Evolutionary conservation across 1,139 yeast genomes (phyloP).

Genomic region (Protomyces gravidus): DNA sequence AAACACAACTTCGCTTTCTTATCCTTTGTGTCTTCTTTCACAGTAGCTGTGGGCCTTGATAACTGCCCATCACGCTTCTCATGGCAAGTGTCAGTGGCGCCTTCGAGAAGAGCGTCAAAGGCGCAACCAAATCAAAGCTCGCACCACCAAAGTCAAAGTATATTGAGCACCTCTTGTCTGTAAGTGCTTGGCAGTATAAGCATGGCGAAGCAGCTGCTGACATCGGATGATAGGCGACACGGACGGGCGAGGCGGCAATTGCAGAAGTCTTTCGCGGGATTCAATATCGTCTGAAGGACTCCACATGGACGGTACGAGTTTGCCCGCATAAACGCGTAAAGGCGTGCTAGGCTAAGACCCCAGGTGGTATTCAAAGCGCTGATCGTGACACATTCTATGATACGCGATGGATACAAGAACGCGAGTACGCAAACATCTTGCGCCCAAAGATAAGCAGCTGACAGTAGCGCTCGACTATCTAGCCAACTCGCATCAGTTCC

Average conservation of each 20-base stretch:
- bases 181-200: background rate
- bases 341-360: background rate
- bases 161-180: slow-evolving; percentile 79
- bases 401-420: slow-evolving; percentile 79
- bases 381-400: slow-evolving; percentile 82
- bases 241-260: slow-evolving; percentile 50
- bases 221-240: slow-evolving; percentile 48
- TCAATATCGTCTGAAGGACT: slow-evolving; percentile 59
- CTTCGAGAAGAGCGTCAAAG: slow-evolving; percentile 36
- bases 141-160: slow-evolving; percentile 98
- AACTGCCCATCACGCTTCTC: background rate
- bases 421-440: no score
- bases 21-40: no score
- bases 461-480: slow-evolving; percentile 58
- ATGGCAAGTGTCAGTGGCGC: slow-evolving; percentile 14
- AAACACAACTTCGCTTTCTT: no score
- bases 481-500: slow-evolving; percentile 55
- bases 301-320: slow-evolving; percentile 64
- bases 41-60: no score
- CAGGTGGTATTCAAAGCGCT: slow-evolving; percentile 73
- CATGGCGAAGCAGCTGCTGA: background rate
- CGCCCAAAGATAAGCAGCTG: no score
- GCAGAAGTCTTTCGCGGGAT: slow-evolving; percentile 64
- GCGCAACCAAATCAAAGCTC: slow-evolving; percentile 50
- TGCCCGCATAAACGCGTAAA: background rate